A percentile compares a stretch with the other conserved stretches of the same genome.
These are phyloP conservation scores for Hyaloscypha variabilis DNA, from an alignment of 495 filamentous ascomycete genomes.

Conservation along the genomic window DNA sequence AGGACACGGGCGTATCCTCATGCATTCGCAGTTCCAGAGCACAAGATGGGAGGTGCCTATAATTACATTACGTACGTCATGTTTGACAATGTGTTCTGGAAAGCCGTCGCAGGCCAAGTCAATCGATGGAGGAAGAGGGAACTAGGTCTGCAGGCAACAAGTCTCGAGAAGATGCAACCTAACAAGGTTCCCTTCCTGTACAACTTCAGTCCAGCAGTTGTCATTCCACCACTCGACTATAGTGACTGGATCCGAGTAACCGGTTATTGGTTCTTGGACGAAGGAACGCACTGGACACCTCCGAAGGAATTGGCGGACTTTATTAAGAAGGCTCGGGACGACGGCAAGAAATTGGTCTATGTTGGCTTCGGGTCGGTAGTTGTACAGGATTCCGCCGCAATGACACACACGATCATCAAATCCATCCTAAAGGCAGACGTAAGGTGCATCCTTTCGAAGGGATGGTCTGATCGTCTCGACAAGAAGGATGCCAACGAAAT, in stretches of 20 bases:
- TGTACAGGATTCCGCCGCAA: conserved; percentile 83
- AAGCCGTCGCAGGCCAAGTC: conserved; percentile 85
- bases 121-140: conserved; percentile 89
- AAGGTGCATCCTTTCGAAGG: conserved; percentile 93
- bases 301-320: conserved; percentile 75
- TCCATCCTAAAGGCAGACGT: conserved; percentile 91
- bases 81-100: conserved; percentile 98
- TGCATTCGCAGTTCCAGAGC: conserved; percentile 92
- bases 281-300: conserved; percentile 65
- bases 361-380: conserved; percentile 97
- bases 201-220: conserved; percentile 93
- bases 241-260: conserved; percentile 97
- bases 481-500: conserved; percentile 41
- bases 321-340: conserved; percentile 74
- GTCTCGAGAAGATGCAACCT: conserved; percentile 85
- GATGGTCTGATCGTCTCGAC: conserved; percentile 93
- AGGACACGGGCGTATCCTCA: conserved; percentile 94
- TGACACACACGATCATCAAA: conserved; percentile 89
- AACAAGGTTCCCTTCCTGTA: conserved; percentile 98
- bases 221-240: conserved; percentile 90
- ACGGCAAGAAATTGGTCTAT: conserved; percentile 92
- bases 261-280: conserved; percentile 96
- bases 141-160: conserved; percentile 78
- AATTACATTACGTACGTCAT: conserved; percentile 96
- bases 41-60: conserved; percentile 92